These are phyloP conservation scores for Pouteria campechiana DNA, from an alignment of 179 eudicot genomes.

Conservation along the genomic window DNA sequence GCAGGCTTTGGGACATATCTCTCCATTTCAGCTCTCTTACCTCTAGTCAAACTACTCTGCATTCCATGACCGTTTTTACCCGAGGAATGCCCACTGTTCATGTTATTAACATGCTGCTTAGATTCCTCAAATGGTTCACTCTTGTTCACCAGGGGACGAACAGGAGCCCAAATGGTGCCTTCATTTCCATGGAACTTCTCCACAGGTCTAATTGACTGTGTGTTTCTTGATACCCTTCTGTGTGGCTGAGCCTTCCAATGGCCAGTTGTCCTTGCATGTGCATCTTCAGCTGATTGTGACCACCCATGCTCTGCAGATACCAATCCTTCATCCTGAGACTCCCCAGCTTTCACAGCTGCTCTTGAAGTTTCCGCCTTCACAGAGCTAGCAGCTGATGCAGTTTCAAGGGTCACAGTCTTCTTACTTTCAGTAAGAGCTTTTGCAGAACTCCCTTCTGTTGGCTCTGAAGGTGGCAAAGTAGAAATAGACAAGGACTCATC, in stretches of 20 bases:
- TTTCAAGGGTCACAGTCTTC: slow-evolving; percentile 15
- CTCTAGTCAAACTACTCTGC: slow-evolving; percentile 42
- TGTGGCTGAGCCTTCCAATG: slow-evolving; percentile 54
- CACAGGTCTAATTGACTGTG: slow-evolving; percentile 35
- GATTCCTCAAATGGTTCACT: slow-evolving; percentile 29
- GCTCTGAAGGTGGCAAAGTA: slow-evolving; percentile 12
- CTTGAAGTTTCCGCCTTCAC: slow-evolving; percentile 14
- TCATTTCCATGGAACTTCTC: slow-evolving; percentile 48
- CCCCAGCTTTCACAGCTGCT: slow-evolving; percentile 13
- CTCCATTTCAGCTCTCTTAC: slow-evolving; percentile 96
- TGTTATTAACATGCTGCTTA: too few relatives aligned
- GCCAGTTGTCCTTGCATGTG: slow-evolving; percentile 26
- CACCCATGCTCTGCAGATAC: slow-evolving; percentile 25
- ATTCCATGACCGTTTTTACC: slow-evolving; percentile 20
- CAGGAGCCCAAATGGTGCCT: slow-evolving; percentile 83
- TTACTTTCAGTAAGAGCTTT: slow-evolving; percentile 18
- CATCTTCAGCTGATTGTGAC: slow-evolving; percentile 38
- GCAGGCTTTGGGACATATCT: slow-evolving; percentile 90
- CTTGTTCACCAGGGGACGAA: slow-evolving; percentile 44
- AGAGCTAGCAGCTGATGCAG: slow-evolving; percentile 18
- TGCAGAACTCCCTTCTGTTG: slow-evolving; percentile 22
- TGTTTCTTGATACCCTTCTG: slow-evolving; percentile 43
- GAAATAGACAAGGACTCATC: slow-evolving; percentile 23
- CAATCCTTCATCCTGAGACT: too few relatives aligned
- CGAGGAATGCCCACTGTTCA: too few relatives aligned